phyloP scores from a whole-genome alignment of 2,329 filamentous ascomycete genomes.

The Tolypocladium inflatum region DNA sequence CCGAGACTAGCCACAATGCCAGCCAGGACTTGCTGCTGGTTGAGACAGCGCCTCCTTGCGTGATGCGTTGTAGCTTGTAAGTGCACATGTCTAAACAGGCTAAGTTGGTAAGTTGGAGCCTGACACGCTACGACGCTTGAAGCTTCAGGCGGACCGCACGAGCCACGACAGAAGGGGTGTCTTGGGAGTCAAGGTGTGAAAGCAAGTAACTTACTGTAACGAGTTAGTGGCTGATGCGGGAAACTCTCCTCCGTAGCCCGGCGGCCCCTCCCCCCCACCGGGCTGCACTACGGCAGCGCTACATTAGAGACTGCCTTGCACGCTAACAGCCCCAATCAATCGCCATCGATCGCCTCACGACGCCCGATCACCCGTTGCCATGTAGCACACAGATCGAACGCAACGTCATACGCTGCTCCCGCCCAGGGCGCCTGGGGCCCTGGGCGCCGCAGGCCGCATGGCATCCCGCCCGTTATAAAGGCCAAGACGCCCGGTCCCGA shows the following conservation, averaged over 20 bases:
- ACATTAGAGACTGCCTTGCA: neutral
- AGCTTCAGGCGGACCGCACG: too few relatives aligned
- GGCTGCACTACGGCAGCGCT: neutral
- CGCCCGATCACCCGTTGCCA: conserved; percentile 9
- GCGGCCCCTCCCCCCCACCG: neutral
- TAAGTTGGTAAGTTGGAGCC: too few relatives aligned
- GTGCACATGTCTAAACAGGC: too few relatives aligned
- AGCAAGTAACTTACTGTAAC: too few relatives aligned
- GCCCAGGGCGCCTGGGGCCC: too few relatives aligned
- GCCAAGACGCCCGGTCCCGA: neutral
- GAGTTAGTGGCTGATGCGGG: too few relatives aligned
- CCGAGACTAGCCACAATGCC: neutral
- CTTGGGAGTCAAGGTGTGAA: too few relatives aligned
- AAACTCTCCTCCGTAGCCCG: too few relatives aligned
- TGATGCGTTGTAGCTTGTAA: too few relatives aligned
- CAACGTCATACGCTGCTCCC: neutral
- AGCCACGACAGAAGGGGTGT: too few relatives aligned
- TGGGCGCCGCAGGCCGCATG: neutral
- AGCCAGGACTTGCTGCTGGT: neutral
- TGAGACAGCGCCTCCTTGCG: too few relatives aligned
- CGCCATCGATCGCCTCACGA: conserved; percentile 13
- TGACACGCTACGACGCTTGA: too few relatives aligned
- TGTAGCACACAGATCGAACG: conserved; percentile 9
- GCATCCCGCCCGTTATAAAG: neutral
- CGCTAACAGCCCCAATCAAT: conserved; percentile 1